Evolutionary conservation across 495 filamentous ascomycete species (phyloP).

Genomic region (Oleoguttula mirabilis): DNA sequence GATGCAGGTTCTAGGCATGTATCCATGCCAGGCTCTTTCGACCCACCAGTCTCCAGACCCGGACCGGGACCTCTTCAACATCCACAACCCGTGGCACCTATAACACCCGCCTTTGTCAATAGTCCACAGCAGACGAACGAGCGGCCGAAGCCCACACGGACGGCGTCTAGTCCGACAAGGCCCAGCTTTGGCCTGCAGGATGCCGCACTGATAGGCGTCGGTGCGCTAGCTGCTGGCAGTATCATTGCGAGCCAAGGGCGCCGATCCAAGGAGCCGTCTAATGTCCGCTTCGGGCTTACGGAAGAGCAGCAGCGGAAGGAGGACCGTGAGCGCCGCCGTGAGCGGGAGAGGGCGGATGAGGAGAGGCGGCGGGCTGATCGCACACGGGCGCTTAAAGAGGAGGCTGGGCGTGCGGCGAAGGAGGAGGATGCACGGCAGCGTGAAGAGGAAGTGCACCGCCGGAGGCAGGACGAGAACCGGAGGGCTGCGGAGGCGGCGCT

Average conservation of each 20-base stretch:
- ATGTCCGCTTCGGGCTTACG: slow-evolving; percentile 28
- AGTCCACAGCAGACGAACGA: not conserved
- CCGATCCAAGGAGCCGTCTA: slow-evolving; percentile 18
- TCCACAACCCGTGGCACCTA: slow-evolving; percentile 29
- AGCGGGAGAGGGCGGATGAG: slow-evolving; percentile 15
- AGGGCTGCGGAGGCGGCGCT: slow-evolving; percentile 14
- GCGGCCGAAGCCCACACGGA: slow-evolving; percentile 9
- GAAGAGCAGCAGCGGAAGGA: slow-evolving; percentile 24
- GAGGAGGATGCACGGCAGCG: slow-evolving; percentile 16
- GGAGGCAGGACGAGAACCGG: slow-evolving; percentile 7
- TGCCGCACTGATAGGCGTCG: slow-evolving; percentile 24
- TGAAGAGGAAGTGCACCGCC: slow-evolving; percentile 1
- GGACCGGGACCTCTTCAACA: slow-evolving; percentile 28
- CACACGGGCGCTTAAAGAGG: slow-evolving; percentile 20
- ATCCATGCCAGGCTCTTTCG: slow-evolving; percentile 17
- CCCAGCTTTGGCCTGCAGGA: slow-evolving; percentile 20
- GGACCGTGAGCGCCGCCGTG: slow-evolving; percentile 16
- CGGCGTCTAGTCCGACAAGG: slow-evolving; percentile 12
- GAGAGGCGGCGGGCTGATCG: slow-evolving; percentile 15
- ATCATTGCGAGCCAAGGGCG: slow-evolving; percentile 16
- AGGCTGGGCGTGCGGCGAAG: slow-evolving; percentile 11
- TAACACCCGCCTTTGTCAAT: slow-evolving; percentile 20
- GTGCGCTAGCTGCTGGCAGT: slow-evolving; percentile 21
- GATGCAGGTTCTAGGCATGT: slow-evolving; percentile 10
- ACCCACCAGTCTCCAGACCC: slow-evolving; percentile 18